Evolutionary conservation across 1,284 basidiomycete species (phyloP).

Genomic region (Boletus semigastroideus): DNA sequence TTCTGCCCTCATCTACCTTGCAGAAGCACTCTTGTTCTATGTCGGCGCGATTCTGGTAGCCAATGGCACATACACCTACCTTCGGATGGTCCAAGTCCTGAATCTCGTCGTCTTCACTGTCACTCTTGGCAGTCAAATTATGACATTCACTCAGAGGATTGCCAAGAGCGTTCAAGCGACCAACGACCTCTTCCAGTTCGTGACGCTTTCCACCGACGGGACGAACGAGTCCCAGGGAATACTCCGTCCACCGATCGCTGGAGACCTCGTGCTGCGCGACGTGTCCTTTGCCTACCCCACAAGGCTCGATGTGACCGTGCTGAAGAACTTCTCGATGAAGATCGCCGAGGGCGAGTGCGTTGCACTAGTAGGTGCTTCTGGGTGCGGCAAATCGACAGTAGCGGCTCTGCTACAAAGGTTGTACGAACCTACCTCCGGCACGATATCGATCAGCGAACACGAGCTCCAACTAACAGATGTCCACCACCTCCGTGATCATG

Average conservation of each 20-base stretch:
- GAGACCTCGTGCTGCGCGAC: slow-evolving; percentile 66
- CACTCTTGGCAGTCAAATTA: slow-evolving; percentile 86
- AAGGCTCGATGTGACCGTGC: slow-evolving; percentile 69
- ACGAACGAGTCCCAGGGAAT: slow-evolving; percentile 71
- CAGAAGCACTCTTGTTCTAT: slow-evolving; percentile 89
- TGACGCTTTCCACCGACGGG: slow-evolving; percentile 53
- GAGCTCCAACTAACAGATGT: slow-evolving; percentile 61
- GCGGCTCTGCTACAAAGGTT: slow-evolving; percentile 81
- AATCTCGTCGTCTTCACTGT: slow-evolving; percentile 93
- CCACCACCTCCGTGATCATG: slow-evolving; percentile 73
- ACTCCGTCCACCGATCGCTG: slow-evolving; percentile 66
- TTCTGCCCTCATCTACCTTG: slow-evolving; percentile 82
- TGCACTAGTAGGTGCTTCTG: slow-evolving; percentile 86
- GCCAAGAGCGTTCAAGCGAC: slow-evolving; percentile 81
- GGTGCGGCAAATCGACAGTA: slow-evolving; percentile 88
- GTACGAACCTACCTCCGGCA: slow-evolving; percentile 75
- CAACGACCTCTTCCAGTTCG: slow-evolving; percentile 70
- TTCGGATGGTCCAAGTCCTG: slow-evolving; percentile 86
- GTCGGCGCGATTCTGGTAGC: slow-evolving; percentile 84
- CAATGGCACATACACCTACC: slow-evolving; percentile 80
- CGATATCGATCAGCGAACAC: slow-evolving; percentile 56
- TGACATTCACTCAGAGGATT: slow-evolving; percentile 83
- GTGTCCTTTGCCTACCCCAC: slow-evolving; percentile 84
- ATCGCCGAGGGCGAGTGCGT: slow-evolving; percentile 77
- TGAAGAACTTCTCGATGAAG: slow-evolving; percentile 64